Base-by-base conservation (phyloP, 352 stramenopile genomes). In the Globisporangium spinosum region DNA sequence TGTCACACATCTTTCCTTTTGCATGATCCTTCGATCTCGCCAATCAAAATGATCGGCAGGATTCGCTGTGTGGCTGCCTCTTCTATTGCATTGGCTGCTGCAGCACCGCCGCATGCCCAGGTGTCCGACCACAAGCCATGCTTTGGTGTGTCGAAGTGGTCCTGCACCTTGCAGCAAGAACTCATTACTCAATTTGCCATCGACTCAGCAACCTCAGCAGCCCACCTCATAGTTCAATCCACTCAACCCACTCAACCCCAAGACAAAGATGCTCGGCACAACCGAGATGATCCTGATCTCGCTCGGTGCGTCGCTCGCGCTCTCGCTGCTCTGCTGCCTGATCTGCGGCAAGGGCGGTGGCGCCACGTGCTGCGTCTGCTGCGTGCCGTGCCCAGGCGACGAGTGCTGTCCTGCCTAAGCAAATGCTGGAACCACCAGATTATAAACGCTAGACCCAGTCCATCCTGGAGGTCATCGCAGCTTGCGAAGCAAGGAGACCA, bases 211-310 rank as follows among this genome's bases (percentile, higher is more conserved):
- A 10, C 3, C 51, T 1, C 47, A 55, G 25, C 22, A 55, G 47
- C n/a, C 4, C 47, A 4, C 12, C 49, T 32, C n/a, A 34, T 3
- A 53, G 6, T 2, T 25, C 13, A 17, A 17, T n/a, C 15, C 53
- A 61, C 20, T 25, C 32, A 40, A 13, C 34, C 15, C 53, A 61
- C 20, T 25, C 32, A 40, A 13, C 34, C n/a, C 53, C 12, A 49
- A 47, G 9, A 20, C 20, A 25, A 62, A 20, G 23, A 62, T 62
- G 57, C 38, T 62, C 32, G 32, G 40, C 57, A 51, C 38, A n/a
- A 62, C 57, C 7, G 57, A 62, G 49, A 62, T 29, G 53, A 58
- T 58, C 25, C 23, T 58, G 23, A 58, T 58, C 25, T 58, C 53
- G 53, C 53, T 58, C 25, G 53, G 53, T 4, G 53, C 53, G 23